Base-by-base conservation (phyloP, 371 early-diverging fungal species). In the Chytridium lagenaria region DNA sequence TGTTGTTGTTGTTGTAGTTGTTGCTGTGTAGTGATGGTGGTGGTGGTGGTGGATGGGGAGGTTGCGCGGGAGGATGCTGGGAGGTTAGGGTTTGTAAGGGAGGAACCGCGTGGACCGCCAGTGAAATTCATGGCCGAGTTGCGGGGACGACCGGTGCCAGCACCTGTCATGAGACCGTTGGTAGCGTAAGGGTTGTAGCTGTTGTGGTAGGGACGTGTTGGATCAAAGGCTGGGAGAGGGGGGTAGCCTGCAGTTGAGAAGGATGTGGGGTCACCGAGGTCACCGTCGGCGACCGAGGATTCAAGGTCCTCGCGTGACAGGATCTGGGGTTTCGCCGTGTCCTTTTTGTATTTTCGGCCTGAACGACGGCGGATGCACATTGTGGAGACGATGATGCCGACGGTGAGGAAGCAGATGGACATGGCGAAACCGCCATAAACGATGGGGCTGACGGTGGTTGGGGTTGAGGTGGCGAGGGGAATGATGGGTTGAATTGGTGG, bases 381-480 rank as follows among this genome's bases (percentile, higher is more conserved):
- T 3, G 37, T 12, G n/a, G 61, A 61, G 30, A 61, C 36, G 37
- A 31, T 26, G 36, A 61, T 37, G 61, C n/a, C 61, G 3, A 61
- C 37, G 36, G 26, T 7, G 30, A 61, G 36, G 19, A 61, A 23
- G 61, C 61, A 61, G 3, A 61, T 12, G 2, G 37, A 3, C 34
- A 61, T 28, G 61, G 61, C 61, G 61, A 61, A 61, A 7, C 34
- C 61, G 30, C 61, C 61, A 34, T 33, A 61, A 7, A 34, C 36
- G 36, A 23, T 34, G 7, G 30, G 61, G 61, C 34, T 61, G 36
- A 61, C 61, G 3, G 16, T 28, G 12, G 55, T 52, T 26, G 55
- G 55, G 23, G 55, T 44, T 44, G 44, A 7, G 44, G 44, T 12
- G 55, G 23, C 5, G 12, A 22, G 12, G 55, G 55, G 55, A 52